Evolutionary conservation across 31 red algal genomes (phyloP).

Genomic region (Porphyra umbilicalis): DNA sequence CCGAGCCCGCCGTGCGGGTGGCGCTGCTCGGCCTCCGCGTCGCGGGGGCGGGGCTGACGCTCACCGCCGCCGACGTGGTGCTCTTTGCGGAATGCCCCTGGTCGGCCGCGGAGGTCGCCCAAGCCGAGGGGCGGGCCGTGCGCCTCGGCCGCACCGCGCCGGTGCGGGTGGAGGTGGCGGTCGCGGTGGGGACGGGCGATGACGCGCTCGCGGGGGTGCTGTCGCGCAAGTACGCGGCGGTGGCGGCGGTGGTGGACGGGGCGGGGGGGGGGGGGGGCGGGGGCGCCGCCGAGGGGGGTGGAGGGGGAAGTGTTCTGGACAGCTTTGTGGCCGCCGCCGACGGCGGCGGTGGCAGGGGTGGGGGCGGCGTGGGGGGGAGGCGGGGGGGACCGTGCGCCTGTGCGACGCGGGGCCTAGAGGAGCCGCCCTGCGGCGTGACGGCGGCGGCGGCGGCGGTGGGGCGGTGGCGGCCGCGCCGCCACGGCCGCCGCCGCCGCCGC

Average conservation of each 20-base stretch:
- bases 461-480: too few relatives aligned
- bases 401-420: too few relatives aligned
- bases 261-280: too few relatives aligned
- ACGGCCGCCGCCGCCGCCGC: too few relatives aligned
- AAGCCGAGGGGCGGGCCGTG: conserved; percentile 71
- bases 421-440: not conserved
- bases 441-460: too few relatives aligned
- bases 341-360: too few relatives aligned
- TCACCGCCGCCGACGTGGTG: conserved; percentile 49
- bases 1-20: conserved; percentile 20
- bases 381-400: not conserved
- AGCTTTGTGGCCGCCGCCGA: too few relatives aligned
- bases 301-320: not conserved
- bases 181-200: conserved; percentile 29
- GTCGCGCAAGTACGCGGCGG: conserved; percentile 12
- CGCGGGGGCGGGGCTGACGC: conserved; percentile 35
- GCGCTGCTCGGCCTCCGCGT: conserved; percentile 32
- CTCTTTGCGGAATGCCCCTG: conserved; percentile 58
- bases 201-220: conserved; percentile 32
- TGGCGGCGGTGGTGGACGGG: conserved; percentile 29
- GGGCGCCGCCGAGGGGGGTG: not conserved
- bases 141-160: conserved; percentile 36
- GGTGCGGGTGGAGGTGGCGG: conserved; percentile 22
- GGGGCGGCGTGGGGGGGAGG: too few relatives aligned
- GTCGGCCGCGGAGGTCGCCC: conserved; percentile 34